Evolutionary conservation across 352 stramenopile species (phyloP).

Genomic region (Aphanomyces invadans): DNA sequence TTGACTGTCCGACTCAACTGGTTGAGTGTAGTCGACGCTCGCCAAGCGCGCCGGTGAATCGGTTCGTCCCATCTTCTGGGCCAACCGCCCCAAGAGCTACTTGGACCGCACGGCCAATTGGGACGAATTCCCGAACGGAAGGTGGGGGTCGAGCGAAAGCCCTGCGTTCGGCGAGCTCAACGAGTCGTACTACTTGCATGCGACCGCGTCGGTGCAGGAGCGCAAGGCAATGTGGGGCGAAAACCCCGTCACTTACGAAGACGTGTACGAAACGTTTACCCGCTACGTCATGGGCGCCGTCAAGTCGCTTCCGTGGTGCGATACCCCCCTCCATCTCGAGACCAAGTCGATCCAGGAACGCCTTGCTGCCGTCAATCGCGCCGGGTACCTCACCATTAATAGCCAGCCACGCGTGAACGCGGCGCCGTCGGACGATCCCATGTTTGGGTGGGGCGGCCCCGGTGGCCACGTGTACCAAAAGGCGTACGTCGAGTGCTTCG

Average conservation of each 20-base stretch:
- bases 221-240: constrained; percentile 94
- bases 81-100: constrained; percentile 97
- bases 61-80: constrained; percentile 98
- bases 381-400: constrained; percentile 96
- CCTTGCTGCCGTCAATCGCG: constrained; percentile 64
- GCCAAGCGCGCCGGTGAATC: constrained; percentile 81
- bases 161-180: constrained; percentile 95
- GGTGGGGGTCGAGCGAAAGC: constrained; percentile 93
- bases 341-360: constrained; percentile 81
- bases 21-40: constrained; percentile 74
- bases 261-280: constrained; percentile 95
- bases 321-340: constrained; percentile 92
- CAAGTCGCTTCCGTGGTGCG: constrained; percentile 95
- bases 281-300: constrained; percentile 95
- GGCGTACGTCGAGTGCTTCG: constrained; percentile 98
- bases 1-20: too few species aligned
- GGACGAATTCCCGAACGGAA: constrained; percentile 96
- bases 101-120: constrained; percentile 95
- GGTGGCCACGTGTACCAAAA: constrained; percentile 98
- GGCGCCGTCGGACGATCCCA: constrained; percentile 79
- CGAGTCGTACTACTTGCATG: constrained; percentile 92
- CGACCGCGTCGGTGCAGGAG: constrained; percentile 45
- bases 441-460: constrained; percentile 95
- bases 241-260: constrained; percentile 71
- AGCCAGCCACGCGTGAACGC: constrained; percentile 89